These are phyloP conservation scores for Ustilago loliicola DNA, from an alignment of 1,284 basidiomycete genomes.

Conservation along the genomic window DNA sequence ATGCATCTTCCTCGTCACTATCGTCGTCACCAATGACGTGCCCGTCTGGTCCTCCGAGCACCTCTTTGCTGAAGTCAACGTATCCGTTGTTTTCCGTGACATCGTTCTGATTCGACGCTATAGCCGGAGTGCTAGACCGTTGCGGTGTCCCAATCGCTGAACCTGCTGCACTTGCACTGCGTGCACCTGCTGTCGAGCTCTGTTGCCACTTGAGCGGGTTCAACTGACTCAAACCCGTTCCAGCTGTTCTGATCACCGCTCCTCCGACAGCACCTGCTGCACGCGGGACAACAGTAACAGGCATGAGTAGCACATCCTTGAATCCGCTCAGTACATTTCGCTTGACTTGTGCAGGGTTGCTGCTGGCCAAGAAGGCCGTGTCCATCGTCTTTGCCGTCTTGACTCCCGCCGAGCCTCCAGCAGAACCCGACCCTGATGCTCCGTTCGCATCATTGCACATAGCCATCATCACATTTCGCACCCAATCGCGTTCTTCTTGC, in stretches of 20 bases:
- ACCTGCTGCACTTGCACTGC: slow-evolving; percentile 17
- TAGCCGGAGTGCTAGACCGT: slow-evolving; percentile 14
- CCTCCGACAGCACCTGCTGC: slow-evolving; percentile 77
- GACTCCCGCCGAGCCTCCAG: slow-evolving; percentile 1
- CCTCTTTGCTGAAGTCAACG: slow-evolving; percentile 55
- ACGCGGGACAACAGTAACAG: slow-evolving; percentile 94
- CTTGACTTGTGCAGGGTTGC: slow-evolving; percentile 92
- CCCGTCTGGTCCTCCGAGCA: slow-evolving; percentile 41
- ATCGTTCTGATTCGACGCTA: not conserved
- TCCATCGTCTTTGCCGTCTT: slow-evolving; percentile 55
- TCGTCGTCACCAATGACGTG: slow-evolving; percentile 40
- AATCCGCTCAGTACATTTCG: slow-evolving; percentile 92
- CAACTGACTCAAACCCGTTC: slow-evolving; percentile 50
- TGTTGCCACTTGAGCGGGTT: slow-evolving; percentile 62
- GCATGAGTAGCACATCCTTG: slow-evolving; percentile 86
- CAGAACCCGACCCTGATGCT: slow-evolving; percentile 74
- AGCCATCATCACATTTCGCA: slow-evolving; percentile 80
- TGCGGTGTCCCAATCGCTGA: slow-evolving; percentile 22
- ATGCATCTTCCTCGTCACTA: slow-evolving; percentile 35
- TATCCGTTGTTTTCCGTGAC: slow-evolving; percentile 50
- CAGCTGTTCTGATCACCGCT: slow-evolving; percentile 59
- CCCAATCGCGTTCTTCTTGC: slow-evolving; percentile 87
- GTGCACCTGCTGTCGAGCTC: slow-evolving; percentile 18
- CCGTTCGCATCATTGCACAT: slow-evolving; percentile 81
- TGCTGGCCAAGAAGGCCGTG: slow-evolving; percentile 80